Base-by-base conservation (phyloP, 2,329 filamentous ascomycete species). In the Aspergillus niger region DNA sequence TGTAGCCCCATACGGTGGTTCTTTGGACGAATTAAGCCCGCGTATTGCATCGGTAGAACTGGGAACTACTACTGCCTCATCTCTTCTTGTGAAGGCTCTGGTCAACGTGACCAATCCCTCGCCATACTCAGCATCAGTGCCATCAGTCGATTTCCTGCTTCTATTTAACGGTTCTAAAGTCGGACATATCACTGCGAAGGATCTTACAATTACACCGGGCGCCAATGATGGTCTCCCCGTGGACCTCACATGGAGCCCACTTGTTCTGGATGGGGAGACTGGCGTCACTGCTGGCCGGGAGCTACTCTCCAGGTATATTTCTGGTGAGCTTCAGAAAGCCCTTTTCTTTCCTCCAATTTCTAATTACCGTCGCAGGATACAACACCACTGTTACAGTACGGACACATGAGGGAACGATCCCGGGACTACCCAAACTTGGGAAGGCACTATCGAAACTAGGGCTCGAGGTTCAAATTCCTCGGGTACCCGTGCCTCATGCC, bases 31-130 rank as follows among this genome's bases (percentile, higher is more conserved):
- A 74, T 62, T 87, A 38, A 77, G 79, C 41, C 91, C 91, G 15
- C 84, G 87, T 67, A 80, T 97, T 60, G 86, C 87, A 58, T 86
- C 89, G 62, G 77, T 98, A 38, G 83, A 84, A 65, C 86, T 98
- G 59, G 72, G 90, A 43, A 86, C 90, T 58, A 96, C 92, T 0
- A 89, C 89, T 1, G 79, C 84, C 38, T 86, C 86, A 2, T 90
- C 90, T 3, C 81, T 97, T 50, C 86, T 84, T 20, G 78, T 98
- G 38, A 82, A 87, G 69, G 90, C 91, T 13, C 78, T 81, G 41
- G 83, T 96, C 69, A 96, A 95, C 72, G 83, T 97, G 62, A 96
- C 91, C 3, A 99, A 99, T 70, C 93, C 94, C 1, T 96, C 93
- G 0, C 84, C 88, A 3, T 97, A 98, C 74, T 88, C 91, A 4